These are phyloP conservation scores for Cryptococcus sp. DNA, from an alignment of 1,284 basidiomycete species.

Conservation along the genomic window DNA sequence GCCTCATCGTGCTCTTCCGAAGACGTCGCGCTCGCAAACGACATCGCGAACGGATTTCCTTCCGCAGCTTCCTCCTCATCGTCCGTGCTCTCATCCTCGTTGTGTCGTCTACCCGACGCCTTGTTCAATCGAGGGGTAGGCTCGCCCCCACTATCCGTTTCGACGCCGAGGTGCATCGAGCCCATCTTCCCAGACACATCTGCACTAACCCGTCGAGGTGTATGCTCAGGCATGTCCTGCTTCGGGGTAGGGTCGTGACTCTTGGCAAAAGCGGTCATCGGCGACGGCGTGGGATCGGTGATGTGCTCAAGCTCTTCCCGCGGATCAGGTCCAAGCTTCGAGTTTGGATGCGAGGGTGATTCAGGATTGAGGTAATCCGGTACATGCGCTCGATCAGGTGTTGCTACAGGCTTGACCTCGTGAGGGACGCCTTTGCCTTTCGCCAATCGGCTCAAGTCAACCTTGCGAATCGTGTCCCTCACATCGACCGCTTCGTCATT, in stretches of 20 bases:
- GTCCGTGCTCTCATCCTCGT: not conserved
- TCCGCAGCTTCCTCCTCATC: not conserved
- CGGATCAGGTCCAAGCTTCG: too few relatives aligned
- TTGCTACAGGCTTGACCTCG: conserved; percentile 12
- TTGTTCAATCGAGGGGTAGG: not conserved
- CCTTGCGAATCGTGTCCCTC: conserved; percentile 32
- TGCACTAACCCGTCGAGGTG: conserved; percentile 2
- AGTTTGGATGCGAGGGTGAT: not conserved
- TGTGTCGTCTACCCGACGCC: too few relatives aligned
- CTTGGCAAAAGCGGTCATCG: not conserved
- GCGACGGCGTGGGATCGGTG: too few relatives aligned
- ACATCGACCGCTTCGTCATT: conserved; percentile 46
- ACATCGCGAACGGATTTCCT: not conserved
- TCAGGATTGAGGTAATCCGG: conserved; percentile 5
- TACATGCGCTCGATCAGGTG: conserved; percentile 9
- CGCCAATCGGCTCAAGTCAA: conserved; percentile 31
- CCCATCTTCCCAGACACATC: conserved; percentile 13
- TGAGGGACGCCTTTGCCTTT: conserved; percentile 26
- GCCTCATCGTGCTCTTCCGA: not conserved
- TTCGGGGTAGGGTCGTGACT: conserved; percentile 2
- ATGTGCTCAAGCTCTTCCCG: too few relatives aligned
- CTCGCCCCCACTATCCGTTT: not conserved
- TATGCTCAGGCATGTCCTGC: not conserved
- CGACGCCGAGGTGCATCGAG: conserved; percentile 8
- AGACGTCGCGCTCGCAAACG: not conserved